Base-by-base conservation (phyloP, 2,329 filamentous ascomycete genomes). In the Aspergillus amoenus region DNA sequence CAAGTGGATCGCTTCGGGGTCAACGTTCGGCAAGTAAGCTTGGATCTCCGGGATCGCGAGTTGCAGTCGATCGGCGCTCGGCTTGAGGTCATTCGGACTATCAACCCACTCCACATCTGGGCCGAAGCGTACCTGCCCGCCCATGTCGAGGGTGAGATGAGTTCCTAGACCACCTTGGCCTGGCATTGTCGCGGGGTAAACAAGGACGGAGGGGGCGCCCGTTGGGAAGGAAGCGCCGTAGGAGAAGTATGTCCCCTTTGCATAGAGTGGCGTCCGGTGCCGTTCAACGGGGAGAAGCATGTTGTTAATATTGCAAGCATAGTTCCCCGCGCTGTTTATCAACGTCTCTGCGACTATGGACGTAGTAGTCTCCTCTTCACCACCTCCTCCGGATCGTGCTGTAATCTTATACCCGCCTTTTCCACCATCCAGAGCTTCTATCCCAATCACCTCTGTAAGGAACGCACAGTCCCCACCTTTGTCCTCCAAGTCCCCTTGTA, bases 41-140 rank as follows among this genome's bases (percentile, higher is more conserved):
- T 82, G 79, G 57, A 99, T 97, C 68, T 91, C 90, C 11, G 78
- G 78, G 0, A 96, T 73, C 0, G 93, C 93, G 40, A 84, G 79
- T 2, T 77, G 72, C 55, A 96, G 77, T 12, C 89, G 81, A 21
- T 78, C 78, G 1, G 80, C 76, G 63, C 85, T 91, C 15, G 89
- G 88, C 2, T 80, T 78, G n/a, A 96, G 79, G 67, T 96, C 86
- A 8, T 77, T 75, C 0, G 91, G 85, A 1, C 81, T 77, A 48
- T 88, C 83, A 0, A 96, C 88, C 94, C 94, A 97, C 73, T 97
- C 91, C 13, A 97, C 89, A 70, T 99, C 94, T 0, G 94, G 94
- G 0, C 94, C 94, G 73, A 99, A 99, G 39, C 91, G 88, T 43
- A 97, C 82, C 1, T 90, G 85, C 0, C 93, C 93, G 0, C 80